A percentile compares a stretch with the other conserved stretches of the same genome.
Conservation (phyloP, 2,329 filamentous ascomycete genomes). For the Graphilbum sp. region DNA sequence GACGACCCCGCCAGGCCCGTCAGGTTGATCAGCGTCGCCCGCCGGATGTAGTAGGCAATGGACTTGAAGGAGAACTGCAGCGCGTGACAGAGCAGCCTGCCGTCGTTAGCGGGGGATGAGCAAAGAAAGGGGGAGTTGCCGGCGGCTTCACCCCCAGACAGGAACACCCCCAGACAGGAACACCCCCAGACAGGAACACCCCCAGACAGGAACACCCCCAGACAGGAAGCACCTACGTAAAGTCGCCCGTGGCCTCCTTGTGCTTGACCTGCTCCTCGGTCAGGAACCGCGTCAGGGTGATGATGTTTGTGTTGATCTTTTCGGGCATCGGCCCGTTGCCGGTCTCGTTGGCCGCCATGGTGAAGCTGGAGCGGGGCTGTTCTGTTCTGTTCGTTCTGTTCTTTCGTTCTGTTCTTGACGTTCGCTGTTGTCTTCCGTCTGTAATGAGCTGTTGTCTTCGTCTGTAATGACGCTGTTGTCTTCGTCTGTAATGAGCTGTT, state of each 20-base stretch:
- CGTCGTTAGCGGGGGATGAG: background rate
- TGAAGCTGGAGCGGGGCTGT: slow-evolving; percentile 1
- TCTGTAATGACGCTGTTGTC: too few species aligned
- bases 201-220: too few species aligned
- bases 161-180: too few species aligned
- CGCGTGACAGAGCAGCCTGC: slow-evolving; percentile 83
- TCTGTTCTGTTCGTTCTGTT: background rate
- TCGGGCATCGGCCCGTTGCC: slow-evolving; percentile 40
- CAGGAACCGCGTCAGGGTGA: slow-evolving; percentile 88
- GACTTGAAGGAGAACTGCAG: slow-evolving; percentile 99
- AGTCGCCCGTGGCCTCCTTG: slow-evolving; percentile 91
- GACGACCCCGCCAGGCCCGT: slow-evolving; percentile 88
- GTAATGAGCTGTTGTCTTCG: too few species aligned
- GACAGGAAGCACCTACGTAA: slow-evolving; percentile 51
- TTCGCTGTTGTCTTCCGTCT: too few species aligned
- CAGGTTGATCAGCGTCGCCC: slow-evolving; percentile 87
- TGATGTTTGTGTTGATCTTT: slow-evolving; percentile 87
- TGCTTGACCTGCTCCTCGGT: slow-evolving; percentile 92
- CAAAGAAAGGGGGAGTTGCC: background rate
- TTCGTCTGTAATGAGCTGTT: too few species aligned
- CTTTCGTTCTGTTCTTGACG: too few species aligned
- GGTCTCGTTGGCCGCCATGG: slow-evolving; percentile 15
- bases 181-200: too few species aligned
- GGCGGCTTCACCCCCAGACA: too few species aligned
- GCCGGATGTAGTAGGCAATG: slow-evolving; percentile 97